Evolutionary conservation across 768 basidiomycete species (phyloP), one percentile per base, ranked within the genome.

Genomic region (Mycena leptocephala): DNA sequence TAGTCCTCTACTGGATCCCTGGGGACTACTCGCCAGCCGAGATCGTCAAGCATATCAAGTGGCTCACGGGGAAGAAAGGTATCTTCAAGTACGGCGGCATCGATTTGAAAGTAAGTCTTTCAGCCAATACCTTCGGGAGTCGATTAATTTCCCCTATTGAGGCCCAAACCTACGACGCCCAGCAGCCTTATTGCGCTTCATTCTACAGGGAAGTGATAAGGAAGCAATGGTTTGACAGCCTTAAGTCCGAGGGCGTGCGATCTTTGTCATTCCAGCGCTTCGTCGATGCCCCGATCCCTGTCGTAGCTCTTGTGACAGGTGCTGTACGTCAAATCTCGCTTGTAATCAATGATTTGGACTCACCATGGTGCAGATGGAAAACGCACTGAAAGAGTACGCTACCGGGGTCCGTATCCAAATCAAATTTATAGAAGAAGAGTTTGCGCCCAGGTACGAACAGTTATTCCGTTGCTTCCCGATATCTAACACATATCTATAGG

Each of bases 391-490:
- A 7, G 59, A 71, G 30, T 71, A 20, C 14, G 22, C 70, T 5
- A 62, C 46, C 0, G 59, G 70, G 2, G 70, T 63, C 6, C 61
- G 59, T 2, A 37, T 71, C 9, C 20, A 37, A 16, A 71, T 51
- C 48, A 71, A 63, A 48, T 71, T 63, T 13, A 71, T 48, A 0
- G 70, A 71, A 18, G 70, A 71, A 9, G 70, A 51, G 7, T 71
- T 37, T 16, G 51, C 13, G 26, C 58, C 58, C 0, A 6, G 18
- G 67, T 70, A n/a, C 11, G 67, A 13, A 8, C 14, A 28, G 4
- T 55, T 30, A 10, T 33, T 33, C 20, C 16, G 7, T 20, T 33
- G 30, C 6, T 8, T 24, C 14, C 4, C 14, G 14, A 22, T 32
- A 22, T 26, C 22, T 18, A 13, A 32, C 8, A 22, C n/a, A 5